Percentiles rank a stretch among this genome's conserved stretches.
Evolutionary conservation across 352 stramenopile genomes (phyloP).

Genomic region (Thalassiosira pacifica): DNA sequence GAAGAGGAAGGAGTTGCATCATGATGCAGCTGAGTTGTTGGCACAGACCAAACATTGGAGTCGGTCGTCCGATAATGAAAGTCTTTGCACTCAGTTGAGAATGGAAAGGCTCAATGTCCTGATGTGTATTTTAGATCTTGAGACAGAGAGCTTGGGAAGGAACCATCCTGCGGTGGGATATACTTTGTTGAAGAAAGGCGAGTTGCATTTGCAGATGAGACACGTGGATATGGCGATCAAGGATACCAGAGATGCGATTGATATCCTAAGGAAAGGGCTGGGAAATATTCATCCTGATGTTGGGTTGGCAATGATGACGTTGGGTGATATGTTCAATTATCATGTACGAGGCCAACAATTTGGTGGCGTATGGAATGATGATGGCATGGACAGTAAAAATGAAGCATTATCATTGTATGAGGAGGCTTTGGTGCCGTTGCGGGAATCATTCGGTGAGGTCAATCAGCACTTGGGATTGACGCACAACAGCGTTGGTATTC

Average conservation of each 20-base stretch:
- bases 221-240: constrained; percentile 66
- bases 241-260: constrained; percentile 50
- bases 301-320: constrained; percentile 43
- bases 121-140: constrained; percentile 59
- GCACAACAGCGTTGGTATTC: constrained; percentile 63
- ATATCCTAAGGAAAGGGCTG: constrained; percentile 53
- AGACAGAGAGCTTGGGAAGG: constrained; percentile 58
- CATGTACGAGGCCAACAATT: constrained; percentile 10
- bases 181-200: constrained; percentile 62
- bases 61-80: constrained; percentile 1
- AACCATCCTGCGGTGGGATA: constrained; percentile 58
- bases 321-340: constrained; percentile 67
- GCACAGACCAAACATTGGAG: constrained; percentile 16
- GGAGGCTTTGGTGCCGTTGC: constrained; percentile 49
- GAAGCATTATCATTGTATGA: constrained; percentile 55
- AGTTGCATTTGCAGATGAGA: constrained; percentile 64
- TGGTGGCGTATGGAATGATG: constrained; percentile 19
- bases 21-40: constrained; percentile 37
- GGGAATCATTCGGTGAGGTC: constrained; percentile 51
- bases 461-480: constrained; percentile 51
- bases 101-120: constrained; percentile 62
- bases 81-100: constrained; percentile 32
- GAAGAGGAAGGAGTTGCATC: constrained; percentile 56
- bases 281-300: constrained; percentile 62
- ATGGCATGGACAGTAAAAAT: constrained; percentile 39